phyloP scores from a whole-genome alignment of 2,329 filamentous ascomycete genomes.

The Pseudopithomyces chartarum region DNA sequence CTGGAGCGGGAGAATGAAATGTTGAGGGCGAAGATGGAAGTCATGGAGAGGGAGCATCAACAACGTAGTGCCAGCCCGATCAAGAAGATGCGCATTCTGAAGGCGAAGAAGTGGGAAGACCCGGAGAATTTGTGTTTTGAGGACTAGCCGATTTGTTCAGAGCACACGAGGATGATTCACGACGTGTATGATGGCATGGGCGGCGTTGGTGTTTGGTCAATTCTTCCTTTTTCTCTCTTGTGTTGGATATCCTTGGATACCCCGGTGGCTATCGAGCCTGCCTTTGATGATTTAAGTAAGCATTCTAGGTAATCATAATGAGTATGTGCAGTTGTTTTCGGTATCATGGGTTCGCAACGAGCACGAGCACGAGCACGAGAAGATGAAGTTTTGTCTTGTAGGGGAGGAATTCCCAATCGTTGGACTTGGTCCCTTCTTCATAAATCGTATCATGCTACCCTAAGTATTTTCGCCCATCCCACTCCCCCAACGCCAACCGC shows the following conservation, averaged over 20 bases:
- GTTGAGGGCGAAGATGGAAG: conserved; percentile 45
- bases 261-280: neutral
- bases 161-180: neutral
- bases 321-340: neutral
- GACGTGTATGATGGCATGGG: conserved; percentile 6
- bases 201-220: conserved; percentile 4
- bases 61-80: conserved; percentile 48
- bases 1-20: conserved; percentile 52
- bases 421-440: conserved; percentile 42
- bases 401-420: conserved; percentile 43
- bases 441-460: conserved; percentile 41
- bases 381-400: conserved; percentile 12
- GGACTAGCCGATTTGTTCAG: conserved; percentile 4
- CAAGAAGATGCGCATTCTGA: conserved; percentile 56
- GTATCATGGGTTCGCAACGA: no score
- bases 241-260: neutral
- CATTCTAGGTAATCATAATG: neutral
- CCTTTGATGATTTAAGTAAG: neutral
- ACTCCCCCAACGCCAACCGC: neutral
- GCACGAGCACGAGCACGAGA: no score
- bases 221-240: neutral
- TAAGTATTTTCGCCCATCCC: conserved; percentile 26
- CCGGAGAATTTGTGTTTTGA: conserved; percentile 32
- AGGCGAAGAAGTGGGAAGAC: conserved; percentile 55
- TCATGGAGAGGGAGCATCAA: conserved; percentile 47